Evolutionary conservation across 1,139 yeast species (phyloP), one percentile per base, ranked within the genome.

Genomic region (Meyerozyma athensensis): DNA sequence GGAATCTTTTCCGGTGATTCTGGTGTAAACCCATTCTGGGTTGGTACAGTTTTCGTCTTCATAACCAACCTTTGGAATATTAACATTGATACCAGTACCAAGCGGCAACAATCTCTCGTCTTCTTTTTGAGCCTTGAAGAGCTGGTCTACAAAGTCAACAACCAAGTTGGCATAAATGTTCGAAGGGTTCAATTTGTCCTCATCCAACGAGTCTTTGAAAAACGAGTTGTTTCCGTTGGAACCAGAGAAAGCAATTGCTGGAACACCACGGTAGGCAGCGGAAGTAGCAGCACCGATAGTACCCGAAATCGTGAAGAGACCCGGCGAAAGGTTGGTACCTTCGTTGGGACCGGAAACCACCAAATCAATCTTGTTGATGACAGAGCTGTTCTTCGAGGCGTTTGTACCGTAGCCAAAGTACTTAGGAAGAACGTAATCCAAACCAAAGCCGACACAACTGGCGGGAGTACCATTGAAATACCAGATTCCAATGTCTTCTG

Each of bases 401-500:
- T 35, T 36, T 42, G 53, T 47, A 38, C 41, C 40, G 38, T 46
- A 46, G 34, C 38, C 39, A 49, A 66, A 68, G 55, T 56, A 54
- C 35, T 50, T 56, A 37, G 76, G 75, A 40, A 66, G 49, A 28
- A 70, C 65, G 50, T 68, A 68, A 40, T 59, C 59, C 47, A 69
- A 55, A 30, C 63, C 74, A 43, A 70, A 69, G 20, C 72, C 68
- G 37, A 68, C 67, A 49, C 63, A 57, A 16, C 71, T 56, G 17
- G 71, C 69, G 35, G 76, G 75, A 20, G 76, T 69, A 49, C 74
- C 75, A 47, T 69, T 68, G 58, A 68, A 67, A 54, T 70, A 70
- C 75, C 75, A 70, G 48, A 70, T 56, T 50, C 65, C 63, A 49
- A 55, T 53, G 52, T 70, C 72, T 42, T 59, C 51, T 13, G 48